These are phyloP conservation scores for Borovskyia barvae DNA, from an alignment of 208 protist genomes.

Conservation along the genomic window DNA sequence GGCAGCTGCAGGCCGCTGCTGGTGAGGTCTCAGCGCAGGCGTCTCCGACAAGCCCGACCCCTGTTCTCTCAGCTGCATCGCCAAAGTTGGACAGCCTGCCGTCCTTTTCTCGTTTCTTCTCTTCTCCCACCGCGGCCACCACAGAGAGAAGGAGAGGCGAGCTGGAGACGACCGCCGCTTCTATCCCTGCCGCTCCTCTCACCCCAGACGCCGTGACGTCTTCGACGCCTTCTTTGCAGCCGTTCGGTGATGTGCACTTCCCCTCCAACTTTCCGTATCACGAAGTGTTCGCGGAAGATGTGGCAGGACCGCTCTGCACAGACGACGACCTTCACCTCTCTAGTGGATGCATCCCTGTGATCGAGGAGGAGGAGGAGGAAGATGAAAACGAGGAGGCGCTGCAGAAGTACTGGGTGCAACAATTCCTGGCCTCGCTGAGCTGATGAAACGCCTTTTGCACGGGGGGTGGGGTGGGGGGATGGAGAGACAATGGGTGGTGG, in stretches of 20 bases:
- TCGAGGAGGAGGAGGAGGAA: conserved; percentile 18
- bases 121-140: too few species aligned
- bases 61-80: conserved; percentile 3
- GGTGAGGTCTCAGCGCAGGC: too few species aligned
- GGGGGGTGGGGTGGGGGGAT: too few species aligned
- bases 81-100: not conserved
- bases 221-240: too few species aligned
- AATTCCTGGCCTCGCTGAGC: conserved; percentile 16
- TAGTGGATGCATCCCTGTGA: not conserved
- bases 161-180: too few species aligned
- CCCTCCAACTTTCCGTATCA: conserved; percentile 13
- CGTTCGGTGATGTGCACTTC: conserved; percentile 15
- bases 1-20: not conserved
- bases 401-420: conserved; percentile 20
- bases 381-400: conserved; percentile 10
- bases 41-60: too few species aligned
- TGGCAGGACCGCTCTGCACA: not conserved
- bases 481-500: too few species aligned
- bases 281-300: conserved; percentile 2
- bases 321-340: not conserved
- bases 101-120: too few species aligned
- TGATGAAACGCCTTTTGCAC: not conserved
- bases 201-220: too few species aligned
- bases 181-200: too few species aligned
- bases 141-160: too few species aligned